Base-by-base conservation (phyloP, 257 asterid species). In the Mitragyna speciosa region DNA sequence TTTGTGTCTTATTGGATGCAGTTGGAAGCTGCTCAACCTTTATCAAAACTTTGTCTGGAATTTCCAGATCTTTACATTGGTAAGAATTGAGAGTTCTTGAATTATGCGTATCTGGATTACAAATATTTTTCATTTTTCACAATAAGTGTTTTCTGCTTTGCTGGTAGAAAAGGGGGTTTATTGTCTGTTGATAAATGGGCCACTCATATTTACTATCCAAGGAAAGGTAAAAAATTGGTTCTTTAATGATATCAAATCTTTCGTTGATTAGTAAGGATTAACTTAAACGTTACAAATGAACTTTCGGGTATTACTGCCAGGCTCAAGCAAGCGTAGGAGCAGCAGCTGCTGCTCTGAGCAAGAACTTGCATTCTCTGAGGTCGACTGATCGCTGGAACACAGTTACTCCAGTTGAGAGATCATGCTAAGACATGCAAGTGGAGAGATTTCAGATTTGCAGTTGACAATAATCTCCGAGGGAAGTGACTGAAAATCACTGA, bases 21-120 rank as follows among this genome's bases (percentile, higher is more conserved):
- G 98, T 90, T 91, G 54, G 94, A 94, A 83, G 84, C 79, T 56
- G 95, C 94, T 87, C 94, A 90, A 81, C 93, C 97, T 56, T 87
- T 94, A 51, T 86, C 96, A 36, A 88, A 87, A 80, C 88, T 91
- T 61, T 49, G 87, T 79, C 83, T 84, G 43, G 88, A 87, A 77
- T 94, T 84, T 84, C 93, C 98, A 5, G 96, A 92, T 83, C 82
- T 91, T 77, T 84, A 87, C 82, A 87, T 90, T 63, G 97, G 98
- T 94, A 87, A 81, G 89, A 79, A 68, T 33, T 30, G 39, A 64
- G 41, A 12, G 69, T 51, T 72, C 61, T 20, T 12, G 54, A 3
- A 47, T 31, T 76, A 20, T 66, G 72, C 36, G 61, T 66, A 17
- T 20, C 51, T 81, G 15, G 52, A 64, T n/a, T 0, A 26, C 52